These are phyloP conservation scores for Pseudonitzschia multiseries DNA, from an alignment of 108 stramenopile species.

Conservation along the genomic window DNA sequence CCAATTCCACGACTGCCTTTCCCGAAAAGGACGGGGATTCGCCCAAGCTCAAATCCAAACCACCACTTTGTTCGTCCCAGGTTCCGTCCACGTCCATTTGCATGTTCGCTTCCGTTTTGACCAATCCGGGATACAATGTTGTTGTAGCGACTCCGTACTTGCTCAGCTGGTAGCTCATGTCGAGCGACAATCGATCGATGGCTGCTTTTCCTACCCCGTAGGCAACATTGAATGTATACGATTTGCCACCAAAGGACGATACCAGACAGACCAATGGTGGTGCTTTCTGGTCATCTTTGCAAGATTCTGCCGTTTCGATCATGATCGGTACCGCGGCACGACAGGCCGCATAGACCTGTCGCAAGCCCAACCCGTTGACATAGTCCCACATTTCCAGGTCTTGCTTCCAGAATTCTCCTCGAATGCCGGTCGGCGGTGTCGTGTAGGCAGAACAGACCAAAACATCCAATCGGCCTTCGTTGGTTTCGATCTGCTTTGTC, in stretches of 20 bases:
- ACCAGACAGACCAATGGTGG: slow-evolving; percentile 70
- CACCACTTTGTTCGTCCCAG: slow-evolving; percentile 75
- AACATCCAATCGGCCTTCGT: slow-evolving; percentile 68
- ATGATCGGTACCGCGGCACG: slow-evolving; percentile 59
- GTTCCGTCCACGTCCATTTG: slow-evolving; percentile 57
- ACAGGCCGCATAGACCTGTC: slow-evolving; percentile 61
- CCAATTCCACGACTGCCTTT: slow-evolving; percentile 55
- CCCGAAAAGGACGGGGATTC: slow-evolving; percentile 79
- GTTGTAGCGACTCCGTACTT: slow-evolving; percentile 61
- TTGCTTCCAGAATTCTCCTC: slow-evolving; percentile 73
- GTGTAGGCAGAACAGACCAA: slow-evolving; percentile 67
- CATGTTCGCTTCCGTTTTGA: slow-evolving; percentile 77
- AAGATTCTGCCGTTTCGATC: slow-evolving; percentile 55
- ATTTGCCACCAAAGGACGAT: slow-evolving; percentile 72
- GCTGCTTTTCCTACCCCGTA: slow-evolving; percentile 92
- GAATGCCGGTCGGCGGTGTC: slow-evolving; percentile 37
- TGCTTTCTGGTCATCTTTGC: neutral
- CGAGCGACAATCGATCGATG: slow-evolving; percentile 75
- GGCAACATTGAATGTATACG: slow-evolving; percentile 89
- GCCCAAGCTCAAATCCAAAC: slow-evolving; percentile 46
- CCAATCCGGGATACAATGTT: slow-evolving; percentile 86
- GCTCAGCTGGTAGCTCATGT: slow-evolving; percentile 77
- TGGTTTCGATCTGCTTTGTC: slow-evolving; percentile 32
- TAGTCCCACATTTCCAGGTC: slow-evolving; percentile 74
- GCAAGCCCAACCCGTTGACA: slow-evolving; percentile 64